A percentile compares a stretch with the other conserved stretches of the same genome.
Evolutionary conservation across 164 flowering plant genomes (phyloP).

Genomic region (Magnolia kwangsiensis): DNA sequence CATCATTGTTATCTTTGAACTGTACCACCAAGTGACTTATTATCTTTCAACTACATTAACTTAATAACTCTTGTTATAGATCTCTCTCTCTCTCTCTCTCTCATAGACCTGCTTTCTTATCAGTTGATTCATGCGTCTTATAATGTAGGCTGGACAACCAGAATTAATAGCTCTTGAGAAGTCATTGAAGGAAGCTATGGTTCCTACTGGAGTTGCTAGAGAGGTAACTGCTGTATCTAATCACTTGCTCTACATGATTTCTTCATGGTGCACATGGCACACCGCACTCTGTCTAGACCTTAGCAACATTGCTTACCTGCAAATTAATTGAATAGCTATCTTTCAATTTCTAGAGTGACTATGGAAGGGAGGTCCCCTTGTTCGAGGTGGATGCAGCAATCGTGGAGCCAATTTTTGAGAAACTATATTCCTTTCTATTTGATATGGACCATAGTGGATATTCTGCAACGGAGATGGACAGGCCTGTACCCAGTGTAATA

Average conservation of each 20-base stretch:
- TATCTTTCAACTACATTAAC: background rate
- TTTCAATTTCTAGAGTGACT: conserved; percentile 53
- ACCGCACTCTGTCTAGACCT: background rate
- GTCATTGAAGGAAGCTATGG: conserved; percentile 78
- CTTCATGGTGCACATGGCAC: background rate
- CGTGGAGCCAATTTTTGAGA: conserved; percentile 81
- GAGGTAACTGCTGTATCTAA: conserved; percentile 47
- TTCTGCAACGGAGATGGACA: conserved; percentile 48
- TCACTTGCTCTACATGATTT: background rate
- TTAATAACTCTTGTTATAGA: background rate
- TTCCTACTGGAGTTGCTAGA: conserved; percentile 82
- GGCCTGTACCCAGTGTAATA: conserved; percentile 74
- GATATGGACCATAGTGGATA: conserved; percentile 43
- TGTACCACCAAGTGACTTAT: background rate
- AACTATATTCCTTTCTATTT: conserved; percentile 74
- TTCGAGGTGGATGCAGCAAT: conserved; percentile 83
- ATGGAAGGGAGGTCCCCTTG: conserved; percentile 82
- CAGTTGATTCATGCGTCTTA: background rate
- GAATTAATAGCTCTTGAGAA: conserved; percentile 87
- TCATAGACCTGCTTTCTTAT: background rate
- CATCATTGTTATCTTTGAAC: background rate
- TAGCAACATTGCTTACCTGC: conserved; percentile 1
- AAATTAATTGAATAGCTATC: conserved; percentile 10
- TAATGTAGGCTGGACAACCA: conserved; percentile 71
- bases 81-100: background rate